Base-by-base conservation (phyloP, 345 rosid species). In the Garcia nutans region DNA sequence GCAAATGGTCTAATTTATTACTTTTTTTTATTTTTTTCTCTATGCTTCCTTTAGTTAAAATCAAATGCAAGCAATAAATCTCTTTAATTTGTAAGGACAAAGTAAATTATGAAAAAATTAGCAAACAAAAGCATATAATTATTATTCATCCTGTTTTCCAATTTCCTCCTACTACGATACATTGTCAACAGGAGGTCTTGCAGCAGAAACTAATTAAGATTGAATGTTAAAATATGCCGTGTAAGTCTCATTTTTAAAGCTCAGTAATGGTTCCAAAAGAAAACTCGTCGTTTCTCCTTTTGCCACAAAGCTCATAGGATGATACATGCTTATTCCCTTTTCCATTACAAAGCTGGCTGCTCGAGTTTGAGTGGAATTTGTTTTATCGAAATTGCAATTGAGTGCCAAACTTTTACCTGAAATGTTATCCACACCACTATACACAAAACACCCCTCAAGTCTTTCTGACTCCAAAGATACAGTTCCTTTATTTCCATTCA, bases 271-370 rank as follows among this genome's bases (percentile, higher is more conserved):
- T 4, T 75, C 81, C 80, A 96, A 76, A 76, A 96, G 85, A 81
- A 90, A 96, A 80, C 86, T 87, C 80, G 91, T 87, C 19, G 60
- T 73, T 0, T 23, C 76, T 59, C 97, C 97, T 23, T 78, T 85
- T 37, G 93, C 94, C 64, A 87, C 88, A 24, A 96, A 96, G 85
- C 97, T 96, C 76, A 92, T 86, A 1, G 89, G 93, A 84, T 92
- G 86, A 77, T 93, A 96, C n/a, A 79, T 72, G 28, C 87, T 76
- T 4, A 85, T 31, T 42, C 92, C 98, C 26, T 85, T 73, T 3
- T 47, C 74, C 85, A 90, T 45, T 20, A 5, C 45, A 72, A 89
- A 96, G 84, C 98, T 96, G 49, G 87, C 85, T 45, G 22, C 45
- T 77, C 81, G 75, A 87, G 82, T 60, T 71, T 80, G 11, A 16